Percentiles rank a stretch among this genome's conserved stretches.
phyloP scores from a whole-genome alignment of 331 rosid genomes.

The Telfairia occidentalis region DNA sequence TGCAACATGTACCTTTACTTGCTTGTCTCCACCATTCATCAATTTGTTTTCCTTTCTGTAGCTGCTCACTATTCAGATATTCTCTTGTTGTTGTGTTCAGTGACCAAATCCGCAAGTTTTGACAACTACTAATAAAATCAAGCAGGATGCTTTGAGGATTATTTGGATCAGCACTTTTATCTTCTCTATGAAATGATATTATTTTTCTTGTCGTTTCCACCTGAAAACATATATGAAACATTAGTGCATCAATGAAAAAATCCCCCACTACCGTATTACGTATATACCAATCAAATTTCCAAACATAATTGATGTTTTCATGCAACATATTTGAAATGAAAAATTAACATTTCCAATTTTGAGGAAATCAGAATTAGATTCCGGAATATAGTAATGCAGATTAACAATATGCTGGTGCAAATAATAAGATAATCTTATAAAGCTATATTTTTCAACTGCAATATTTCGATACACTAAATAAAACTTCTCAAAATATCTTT shows the following conservation, averaged over 20 bases:
- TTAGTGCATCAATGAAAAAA: constrained; percentile 19
- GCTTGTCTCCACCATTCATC: constrained; percentile 99
- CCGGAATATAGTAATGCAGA: neutral
- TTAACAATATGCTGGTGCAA: neutral
- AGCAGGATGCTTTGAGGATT: constrained; percentile 82
- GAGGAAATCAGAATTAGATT: neutral
- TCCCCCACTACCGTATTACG: constrained; percentile 13
- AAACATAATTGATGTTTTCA: neutral
- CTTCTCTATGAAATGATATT: constrained; percentile 89
- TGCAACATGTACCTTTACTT: constrained; percentile 57
- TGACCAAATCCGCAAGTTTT: constrained; percentile 96
- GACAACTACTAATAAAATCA: constrained; percentile 94
- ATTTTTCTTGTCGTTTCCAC: constrained; percentile 93
- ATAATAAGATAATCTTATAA: neutral
- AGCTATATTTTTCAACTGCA: neutral
- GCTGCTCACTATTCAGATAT: constrained; percentile 85
- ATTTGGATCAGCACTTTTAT: constrained; percentile 75
- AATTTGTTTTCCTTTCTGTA: constrained; percentile 96
- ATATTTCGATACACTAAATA: neutral
- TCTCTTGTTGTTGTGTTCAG: constrained; percentile 85
- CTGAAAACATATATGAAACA: constrained; percentile 29
- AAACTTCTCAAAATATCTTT: neutral
- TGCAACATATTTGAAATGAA: neutral
- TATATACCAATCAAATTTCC: constrained; percentile 3
- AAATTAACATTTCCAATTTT: neutral